These are phyloP conservation scores for Zymoseptoria brevis DNA, from an alignment of 2,329 filamentous ascomycete genomes.

Conservation along the genomic window DNA sequence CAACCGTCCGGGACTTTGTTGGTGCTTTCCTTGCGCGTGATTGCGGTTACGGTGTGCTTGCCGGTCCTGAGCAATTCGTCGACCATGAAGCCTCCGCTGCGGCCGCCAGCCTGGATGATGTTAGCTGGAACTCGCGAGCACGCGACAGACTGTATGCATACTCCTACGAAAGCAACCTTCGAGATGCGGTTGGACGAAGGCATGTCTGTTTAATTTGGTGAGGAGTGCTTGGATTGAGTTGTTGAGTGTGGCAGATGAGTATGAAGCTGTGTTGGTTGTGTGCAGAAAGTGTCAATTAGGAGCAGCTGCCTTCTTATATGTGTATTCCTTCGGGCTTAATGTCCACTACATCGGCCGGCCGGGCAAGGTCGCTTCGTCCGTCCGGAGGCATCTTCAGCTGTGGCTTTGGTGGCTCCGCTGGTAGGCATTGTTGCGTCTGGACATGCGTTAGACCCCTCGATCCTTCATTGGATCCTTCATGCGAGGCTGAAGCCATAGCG, in stretches of 20 bases:
- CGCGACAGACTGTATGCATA: slow-evolving; percentile 9
- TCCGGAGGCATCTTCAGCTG: background rate
- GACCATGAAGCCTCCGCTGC: slow-evolving; percentile 33
- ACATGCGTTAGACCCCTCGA: background rate
- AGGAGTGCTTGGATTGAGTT: background rate
- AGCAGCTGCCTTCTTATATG: background rate
- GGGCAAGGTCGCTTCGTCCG: background rate
- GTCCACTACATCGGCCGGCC: too few relatives aligned
- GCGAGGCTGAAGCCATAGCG: background rate
- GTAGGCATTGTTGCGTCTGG: background rate
- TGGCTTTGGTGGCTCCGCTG: background rate
- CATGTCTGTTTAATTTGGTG: background rate
- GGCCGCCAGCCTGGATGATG: slow-evolving; percentile 29
- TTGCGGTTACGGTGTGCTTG: slow-evolving; percentile 43
- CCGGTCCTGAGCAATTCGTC: slow-evolving; percentile 37
- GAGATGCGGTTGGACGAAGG: slow-evolving; percentile 22
- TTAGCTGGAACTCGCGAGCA: background rate
- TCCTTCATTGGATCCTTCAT: background rate
- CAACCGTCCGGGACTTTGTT: slow-evolving; percentile 36
- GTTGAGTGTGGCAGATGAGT: background rate
- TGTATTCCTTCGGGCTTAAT: background rate
- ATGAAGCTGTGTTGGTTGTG: background rate
- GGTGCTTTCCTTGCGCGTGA: slow-evolving; percentile 41
- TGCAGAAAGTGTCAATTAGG: background rate
- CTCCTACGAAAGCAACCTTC: slow-evolving; percentile 36